A percentile compares a stretch with the other conserved stretches of the same genome.
Evolutionary conservation across 352 stramenopile species (phyloP).

Genomic region (Phytophthora cryptogea): DNA sequence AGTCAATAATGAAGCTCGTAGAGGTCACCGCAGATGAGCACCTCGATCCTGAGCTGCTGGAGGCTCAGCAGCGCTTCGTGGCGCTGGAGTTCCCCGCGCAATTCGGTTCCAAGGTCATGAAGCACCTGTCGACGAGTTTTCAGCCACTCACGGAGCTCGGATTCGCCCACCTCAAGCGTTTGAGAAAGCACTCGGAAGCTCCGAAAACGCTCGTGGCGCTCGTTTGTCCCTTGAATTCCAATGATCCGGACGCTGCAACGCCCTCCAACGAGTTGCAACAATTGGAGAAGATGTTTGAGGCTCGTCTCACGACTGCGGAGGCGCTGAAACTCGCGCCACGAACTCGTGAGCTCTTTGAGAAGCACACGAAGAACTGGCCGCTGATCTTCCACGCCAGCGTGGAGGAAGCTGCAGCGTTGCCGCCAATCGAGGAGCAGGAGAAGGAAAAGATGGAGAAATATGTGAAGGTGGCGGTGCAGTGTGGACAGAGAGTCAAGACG

Average conservation of each 20-base stretch:
- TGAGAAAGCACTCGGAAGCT: conserved; percentile 66
- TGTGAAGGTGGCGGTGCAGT: conserved; percentile 30
- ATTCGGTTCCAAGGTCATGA: conserved; percentile 71
- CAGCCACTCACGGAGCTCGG: conserved; percentile 62
- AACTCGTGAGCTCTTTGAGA: conserved; percentile 64
- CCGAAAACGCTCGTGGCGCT: conserved; percentile 59
- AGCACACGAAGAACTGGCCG: conserved; percentile 67
- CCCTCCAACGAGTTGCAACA: conserved; percentile 27
- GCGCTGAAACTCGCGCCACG: conserved; percentile 60
- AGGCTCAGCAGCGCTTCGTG: conserved; percentile 72
- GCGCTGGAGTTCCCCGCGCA: conserved; percentile 66
- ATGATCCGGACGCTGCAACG: conserved; percentile 10
- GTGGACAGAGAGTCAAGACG: conserved; percentile 23
- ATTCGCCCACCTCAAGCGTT: conserved; percentile 81
- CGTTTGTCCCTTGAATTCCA: conserved; percentile 36
- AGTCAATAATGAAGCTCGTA: conserved; percentile 37
- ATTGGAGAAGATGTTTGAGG: conserved; percentile 48
- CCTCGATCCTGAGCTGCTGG: conserved; percentile 24
- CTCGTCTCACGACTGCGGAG: conserved; percentile 43
- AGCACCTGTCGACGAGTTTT: conserved; percentile 54
- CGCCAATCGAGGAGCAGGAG: conserved; percentile 46
- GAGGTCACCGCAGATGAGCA: conserved; percentile 47
- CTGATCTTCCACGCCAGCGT: conserved; percentile 84
- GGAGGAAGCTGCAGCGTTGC: conserved; percentile 43
- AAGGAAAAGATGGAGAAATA: conserved; percentile 31